phyloP scores from a whole-genome alignment of 495 filamentous ascomycete genomes.

The Lindgomyces ingoldianus region DNA sequence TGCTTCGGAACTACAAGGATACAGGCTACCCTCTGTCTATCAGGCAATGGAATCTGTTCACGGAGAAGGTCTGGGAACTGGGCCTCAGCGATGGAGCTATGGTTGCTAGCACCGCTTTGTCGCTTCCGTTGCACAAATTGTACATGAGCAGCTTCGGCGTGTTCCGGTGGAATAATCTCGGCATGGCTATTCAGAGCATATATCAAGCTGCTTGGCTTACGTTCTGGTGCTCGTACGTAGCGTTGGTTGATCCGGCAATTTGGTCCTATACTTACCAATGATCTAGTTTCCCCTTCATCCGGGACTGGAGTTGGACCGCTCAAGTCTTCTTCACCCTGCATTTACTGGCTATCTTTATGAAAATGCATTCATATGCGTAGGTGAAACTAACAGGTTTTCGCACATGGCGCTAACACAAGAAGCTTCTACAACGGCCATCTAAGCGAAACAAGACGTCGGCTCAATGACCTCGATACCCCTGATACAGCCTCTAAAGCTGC shows the following conservation, averaged over 20 bases:
- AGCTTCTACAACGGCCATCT: conserved; percentile 94
- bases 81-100: conserved; percentile 80
- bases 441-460: conserved; percentile 75
- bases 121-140: conserved; percentile 72
- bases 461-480: conserved; percentile 77
- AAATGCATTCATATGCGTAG: conserved; percentile 89
- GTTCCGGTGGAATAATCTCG: conserved; percentile 72
- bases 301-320: conserved; percentile 91
- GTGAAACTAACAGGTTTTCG: background rate
- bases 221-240: conserved; percentile 74
- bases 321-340: conserved; percentile 95
- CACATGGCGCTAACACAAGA: background rate
- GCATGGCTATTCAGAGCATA: conserved; percentile 77
- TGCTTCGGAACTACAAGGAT: conserved; percentile 89
- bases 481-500: conserved; percentile 66
- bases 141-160: conserved; percentile 57
- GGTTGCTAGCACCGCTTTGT: conserved; percentile 71
- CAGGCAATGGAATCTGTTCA: conserved; percentile 83
- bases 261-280: conserved; percentile 33
- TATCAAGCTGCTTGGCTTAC: conserved; percentile 78
- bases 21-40: conserved; percentile 82
- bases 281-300: conserved; percentile 73
- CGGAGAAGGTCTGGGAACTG: conserved; percentile 83
- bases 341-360: conserved; percentile 89
- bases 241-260: background rate